These are phyloP conservation scores for Amaranthus tricolor DNA, from an alignment of 179 eudicot genomes.

Conservation along the genomic window DNA sequence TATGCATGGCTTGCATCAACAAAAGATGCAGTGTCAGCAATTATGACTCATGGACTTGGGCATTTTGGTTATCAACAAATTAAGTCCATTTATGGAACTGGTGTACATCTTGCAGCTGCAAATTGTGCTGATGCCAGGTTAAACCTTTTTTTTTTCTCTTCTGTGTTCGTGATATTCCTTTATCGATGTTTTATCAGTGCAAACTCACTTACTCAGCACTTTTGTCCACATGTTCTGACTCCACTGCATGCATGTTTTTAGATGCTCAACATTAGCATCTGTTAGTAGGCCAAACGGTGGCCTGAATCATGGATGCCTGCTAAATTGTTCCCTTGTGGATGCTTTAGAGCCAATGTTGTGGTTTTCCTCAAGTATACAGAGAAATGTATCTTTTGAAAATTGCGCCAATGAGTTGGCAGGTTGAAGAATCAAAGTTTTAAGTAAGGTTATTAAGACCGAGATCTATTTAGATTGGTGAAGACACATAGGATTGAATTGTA, in stretches of 20 bases:
- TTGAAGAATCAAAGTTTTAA: neutral
- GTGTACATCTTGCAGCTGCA: conserved; percentile 75
- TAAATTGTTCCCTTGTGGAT: neutral
- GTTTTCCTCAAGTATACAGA: neutral
- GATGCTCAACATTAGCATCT: neutral
- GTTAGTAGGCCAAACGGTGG: neutral
- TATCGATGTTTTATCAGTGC: neutral
- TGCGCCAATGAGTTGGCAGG: neutral
- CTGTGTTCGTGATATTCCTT: neutral
- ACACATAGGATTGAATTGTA: too few species aligned
- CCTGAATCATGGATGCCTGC: neutral
- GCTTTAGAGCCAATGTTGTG: neutral
- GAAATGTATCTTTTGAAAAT: too few species aligned
- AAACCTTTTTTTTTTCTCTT: conserved; percentile 7
- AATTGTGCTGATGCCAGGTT: conserved; percentile 65
- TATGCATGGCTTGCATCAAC: conserved; percentile 86
- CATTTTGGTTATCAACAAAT: conserved; percentile 41
- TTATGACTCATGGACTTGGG: conserved; percentile 64
- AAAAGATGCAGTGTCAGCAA: conserved; percentile 46
- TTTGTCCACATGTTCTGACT: neutral
- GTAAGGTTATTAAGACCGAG: too few species aligned
- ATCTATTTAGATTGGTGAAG: too few species aligned
- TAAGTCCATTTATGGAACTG: conserved; percentile 54
- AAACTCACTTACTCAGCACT: neutral
- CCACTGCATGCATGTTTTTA: neutral